phyloP scores from a whole-genome alignment of 2,329 filamentous ascomycete species.

The Coniosporium uncinatum region DNA sequence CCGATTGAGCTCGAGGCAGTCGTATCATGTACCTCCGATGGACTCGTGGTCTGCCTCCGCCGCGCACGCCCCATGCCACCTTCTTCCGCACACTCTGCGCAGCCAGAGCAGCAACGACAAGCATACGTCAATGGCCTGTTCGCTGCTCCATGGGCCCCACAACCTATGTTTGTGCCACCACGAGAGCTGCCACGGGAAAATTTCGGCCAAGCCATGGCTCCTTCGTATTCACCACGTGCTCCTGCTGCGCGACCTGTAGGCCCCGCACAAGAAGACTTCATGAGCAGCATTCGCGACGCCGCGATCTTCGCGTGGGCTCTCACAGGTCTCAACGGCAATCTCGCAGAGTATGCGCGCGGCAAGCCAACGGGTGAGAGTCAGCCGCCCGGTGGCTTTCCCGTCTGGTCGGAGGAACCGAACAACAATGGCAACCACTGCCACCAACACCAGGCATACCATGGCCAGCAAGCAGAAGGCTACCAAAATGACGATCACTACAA shows the following conservation, averaged over 20 bases:
- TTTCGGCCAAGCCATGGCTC: neutral
- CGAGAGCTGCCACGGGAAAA: neutral
- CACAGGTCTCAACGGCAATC: constrained; percentile 71
- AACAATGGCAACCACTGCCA: no score
- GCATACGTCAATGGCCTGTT: constrained; percentile 64
- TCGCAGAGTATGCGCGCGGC: constrained; percentile 59
- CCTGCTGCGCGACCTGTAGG: constrained; percentile 1
- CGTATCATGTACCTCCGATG: constrained; percentile 88
- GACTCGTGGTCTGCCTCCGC: constrained; percentile 75
- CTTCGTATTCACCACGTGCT: neutral
- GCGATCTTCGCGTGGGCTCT: constrained; percentile 87
- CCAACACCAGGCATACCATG: no score
- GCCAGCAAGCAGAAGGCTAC: no score
- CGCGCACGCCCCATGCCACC: constrained; percentile 68
- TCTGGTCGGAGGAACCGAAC: constrained; percentile 40
- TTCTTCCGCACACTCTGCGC: constrained; percentile 40
- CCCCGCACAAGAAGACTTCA: constrained; percentile 48
- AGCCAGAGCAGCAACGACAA: constrained; percentile 13
- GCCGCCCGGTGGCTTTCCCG: constrained; percentile 52
- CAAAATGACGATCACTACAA: no score
- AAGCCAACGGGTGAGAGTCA: constrained; percentile 57
- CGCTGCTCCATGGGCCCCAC: constrained; percentile 72
- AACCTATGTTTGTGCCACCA: constrained; percentile 45
- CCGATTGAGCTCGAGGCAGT: constrained; percentile 78
- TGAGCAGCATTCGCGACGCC: constrained; percentile 77